phyloP scores from a whole-genome alignment of 2,329 filamentous ascomycete genomes.

The Colletotrichum australisinense region DNA sequence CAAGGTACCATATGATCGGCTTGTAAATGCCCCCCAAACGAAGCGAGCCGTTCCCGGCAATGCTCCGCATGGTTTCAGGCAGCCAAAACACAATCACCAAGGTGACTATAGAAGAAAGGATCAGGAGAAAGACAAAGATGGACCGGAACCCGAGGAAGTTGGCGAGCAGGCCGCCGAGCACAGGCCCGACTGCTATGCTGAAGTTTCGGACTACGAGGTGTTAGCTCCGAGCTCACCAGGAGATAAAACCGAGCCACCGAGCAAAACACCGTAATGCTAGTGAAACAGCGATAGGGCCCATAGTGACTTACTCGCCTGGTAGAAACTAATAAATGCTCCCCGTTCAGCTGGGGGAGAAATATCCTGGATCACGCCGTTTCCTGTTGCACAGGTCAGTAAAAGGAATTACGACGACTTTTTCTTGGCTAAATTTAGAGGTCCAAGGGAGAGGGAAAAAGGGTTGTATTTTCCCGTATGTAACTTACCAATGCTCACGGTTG shows the following conservation, averaged over 20 bases:
- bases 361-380: conserved; percentile 47
- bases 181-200: conserved; percentile 46
- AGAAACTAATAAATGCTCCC: conserved; percentile 45
- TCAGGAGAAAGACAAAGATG: conserved; percentile 41
- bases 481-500: conserved; percentile 59
- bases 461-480: background rate
- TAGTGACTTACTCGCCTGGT: conserved; percentile 43
- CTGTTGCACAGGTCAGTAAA: conserved; percentile 10
- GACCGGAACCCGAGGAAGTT: conserved; percentile 43
- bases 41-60: conserved; percentile 42
- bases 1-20: conserved; percentile 37
- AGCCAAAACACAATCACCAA: conserved; percentile 40
- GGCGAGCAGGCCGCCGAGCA: conserved; percentile 45
- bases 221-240: conserved; percentile 11
- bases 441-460: background rate
- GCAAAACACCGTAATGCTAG: too few relatives aligned
- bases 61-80: conserved; percentile 43
- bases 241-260: background rate
- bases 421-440: too few relatives aligned
- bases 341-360: conserved; percentile 43
- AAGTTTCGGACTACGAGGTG: conserved; percentile 41
- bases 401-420: background rate
- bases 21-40: conserved; percentile 41
- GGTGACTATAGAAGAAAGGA: conserved; percentile 9
- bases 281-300: background rate